Percentiles rank a stretch among this genome's conserved stretches.
Evolutionary conservation across 768 basidiomycete genomes (phyloP).

Genomic region (Tricholoma flavovirens): DNA sequence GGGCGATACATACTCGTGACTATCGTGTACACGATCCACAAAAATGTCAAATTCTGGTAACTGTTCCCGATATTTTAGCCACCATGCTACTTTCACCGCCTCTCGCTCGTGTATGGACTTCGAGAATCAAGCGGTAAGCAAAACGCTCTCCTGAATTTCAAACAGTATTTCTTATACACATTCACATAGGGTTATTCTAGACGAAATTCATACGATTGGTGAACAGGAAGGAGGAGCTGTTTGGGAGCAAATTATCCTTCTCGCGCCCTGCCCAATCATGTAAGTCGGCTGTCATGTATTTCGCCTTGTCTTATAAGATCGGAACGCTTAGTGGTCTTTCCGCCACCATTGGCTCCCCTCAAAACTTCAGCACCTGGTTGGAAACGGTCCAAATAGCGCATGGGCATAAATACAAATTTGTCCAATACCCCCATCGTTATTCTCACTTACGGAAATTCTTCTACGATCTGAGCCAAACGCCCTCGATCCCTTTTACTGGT

Average conservation of each 20-base stretch:
- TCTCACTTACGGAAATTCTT: conserved; percentile 68
- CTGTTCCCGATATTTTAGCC: conserved; percentile 65
- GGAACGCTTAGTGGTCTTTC: conserved; percentile 51
- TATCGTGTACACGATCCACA: conserved; percentile 56
- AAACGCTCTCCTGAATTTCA: background rate
- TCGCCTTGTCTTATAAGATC: background rate
- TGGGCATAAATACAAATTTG: conserved; percentile 52
- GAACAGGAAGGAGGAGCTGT: conserved; percentile 64
- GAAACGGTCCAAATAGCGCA: conserved; percentile 53
- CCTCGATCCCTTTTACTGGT: conserved; percentile 27
- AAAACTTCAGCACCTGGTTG: conserved; percentile 63
- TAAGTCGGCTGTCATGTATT: conserved; percentile 23
- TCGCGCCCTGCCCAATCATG: conserved; percentile 72
- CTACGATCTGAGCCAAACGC: conserved; percentile 32
- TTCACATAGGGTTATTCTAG: conserved; percentile 53
- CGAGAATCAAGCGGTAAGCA: conserved; percentile 52
- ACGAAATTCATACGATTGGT: conserved; percentile 65
- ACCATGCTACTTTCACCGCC: conserved; percentile 67
- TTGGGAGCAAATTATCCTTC: conserved; percentile 70
- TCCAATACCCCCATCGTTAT: conserved; percentile 64
- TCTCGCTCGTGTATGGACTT: conserved; percentile 55
- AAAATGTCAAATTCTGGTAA: conserved; percentile 68
- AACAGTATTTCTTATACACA: background rate
- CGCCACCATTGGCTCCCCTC: conserved; percentile 63
- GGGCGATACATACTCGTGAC: conserved; percentile 65